These are phyloP conservation scores for Aspergillus ochraceoroseus DNA, from an alignment of 2,329 filamentous ascomycete species.

Conservation along the genomic window DNA sequence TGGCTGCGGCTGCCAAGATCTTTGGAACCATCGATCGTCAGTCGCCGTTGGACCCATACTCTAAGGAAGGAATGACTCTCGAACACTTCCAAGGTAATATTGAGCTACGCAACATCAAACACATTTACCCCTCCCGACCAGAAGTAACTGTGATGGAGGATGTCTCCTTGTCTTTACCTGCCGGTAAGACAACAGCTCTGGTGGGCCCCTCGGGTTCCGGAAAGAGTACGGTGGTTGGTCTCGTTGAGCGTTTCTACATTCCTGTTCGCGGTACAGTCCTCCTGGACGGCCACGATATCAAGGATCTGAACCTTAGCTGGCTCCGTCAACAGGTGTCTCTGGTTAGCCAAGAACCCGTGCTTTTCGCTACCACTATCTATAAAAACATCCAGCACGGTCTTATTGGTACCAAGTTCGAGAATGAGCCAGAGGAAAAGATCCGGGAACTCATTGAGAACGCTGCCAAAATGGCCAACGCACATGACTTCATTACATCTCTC, in stretches of 20 bases:
- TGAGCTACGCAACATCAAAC: conserved; percentile 75
- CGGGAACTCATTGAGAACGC: conserved; percentile 70
- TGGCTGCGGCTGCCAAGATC: conserved; percentile 85
- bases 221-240: conserved; percentile 88
- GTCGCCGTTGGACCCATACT: conserved; percentile 76
- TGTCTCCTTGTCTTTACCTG: conserved; percentile 72
- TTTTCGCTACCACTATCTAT: conserved; percentile 85
- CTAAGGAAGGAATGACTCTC: conserved; percentile 65
- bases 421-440: conserved; percentile 62
- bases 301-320: conserved; percentile 80
- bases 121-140: conserved; percentile 89
- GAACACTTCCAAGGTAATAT: conserved; percentile 71
- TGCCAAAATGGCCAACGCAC: conserved; percentile 85
- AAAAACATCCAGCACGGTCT: conserved; percentile 87
- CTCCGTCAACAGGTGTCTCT: conserved; percentile 85
- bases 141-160: conserved; percentile 85
- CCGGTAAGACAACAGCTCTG: conserved; percentile 86
- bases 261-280: conserved; percentile 74
- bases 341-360: conserved; percentile 85
- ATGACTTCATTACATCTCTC: conserved; percentile 78
- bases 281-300: conserved; percentile 78
- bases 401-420: conserved; percentile 73
- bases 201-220: conserved; percentile 93
- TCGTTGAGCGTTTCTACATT: conserved; percentile 91
- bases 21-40: conserved; percentile 85